Evolutionary conservation across 441 rosid genomes (phyloP).

Genomic region (Corymbia calophylla): DNA sequence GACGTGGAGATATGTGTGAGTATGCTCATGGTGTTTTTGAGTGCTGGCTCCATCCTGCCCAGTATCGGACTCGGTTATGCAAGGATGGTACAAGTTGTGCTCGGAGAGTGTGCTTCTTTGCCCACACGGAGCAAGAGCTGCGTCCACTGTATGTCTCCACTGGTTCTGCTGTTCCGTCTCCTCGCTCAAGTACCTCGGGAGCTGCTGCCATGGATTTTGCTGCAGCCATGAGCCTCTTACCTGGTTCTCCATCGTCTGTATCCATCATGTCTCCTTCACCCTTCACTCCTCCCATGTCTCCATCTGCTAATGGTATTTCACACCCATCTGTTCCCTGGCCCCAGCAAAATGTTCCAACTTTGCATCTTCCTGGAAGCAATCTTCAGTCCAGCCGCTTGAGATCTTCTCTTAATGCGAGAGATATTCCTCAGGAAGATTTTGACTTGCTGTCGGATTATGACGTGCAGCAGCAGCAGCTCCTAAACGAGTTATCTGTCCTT

Average conservation of each 20-base stretch:
- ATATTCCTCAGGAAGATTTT: slow-evolving; percentile 45
- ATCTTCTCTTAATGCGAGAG: slow-evolving; percentile 59
- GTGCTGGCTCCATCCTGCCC: slow-evolving; percentile 84
- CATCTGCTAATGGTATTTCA: slow-evolving; percentile 58
- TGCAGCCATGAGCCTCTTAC: slow-evolving; percentile 53
- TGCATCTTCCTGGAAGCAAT: slow-evolving; percentile 63
- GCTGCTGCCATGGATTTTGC: slow-evolving; percentile 57
- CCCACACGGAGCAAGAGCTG: slow-evolving; percentile 64
- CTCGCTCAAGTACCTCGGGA: slow-evolving; percentile 46
- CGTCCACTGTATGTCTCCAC: slow-evolving; percentile 63
- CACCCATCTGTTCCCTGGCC: slow-evolving; percentile 60
- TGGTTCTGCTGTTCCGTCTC: slow-evolving; percentile 70
- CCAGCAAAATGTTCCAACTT: slow-evolving; percentile 60
- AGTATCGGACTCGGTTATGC: slow-evolving; percentile 61
- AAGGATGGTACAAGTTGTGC: slow-evolving; percentile 70
- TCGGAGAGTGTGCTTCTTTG: slow-evolving; percentile 72
- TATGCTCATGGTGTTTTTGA: slow-evolving; percentile 81
- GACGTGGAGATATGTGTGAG: slow-evolving; percentile 76
- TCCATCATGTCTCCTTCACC: slow-evolving; percentile 59
- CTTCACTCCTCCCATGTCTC: slow-evolving; percentile 63
- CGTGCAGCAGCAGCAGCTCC: slow-evolving; percentile 46
- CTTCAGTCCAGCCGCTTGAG: slow-evolving; percentile 61
- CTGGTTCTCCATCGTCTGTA: slow-evolving; percentile 54
- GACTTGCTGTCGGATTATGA: slow-evolving; percentile 47
- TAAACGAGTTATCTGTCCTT: slow-evolving; percentile 37